A percentile compares a stretch with the other conserved stretches of the same genome.
Evolutionary conservation across 108 stramenopile species (phyloP).

Genomic region (Fragilaria crotonensis): DNA sequence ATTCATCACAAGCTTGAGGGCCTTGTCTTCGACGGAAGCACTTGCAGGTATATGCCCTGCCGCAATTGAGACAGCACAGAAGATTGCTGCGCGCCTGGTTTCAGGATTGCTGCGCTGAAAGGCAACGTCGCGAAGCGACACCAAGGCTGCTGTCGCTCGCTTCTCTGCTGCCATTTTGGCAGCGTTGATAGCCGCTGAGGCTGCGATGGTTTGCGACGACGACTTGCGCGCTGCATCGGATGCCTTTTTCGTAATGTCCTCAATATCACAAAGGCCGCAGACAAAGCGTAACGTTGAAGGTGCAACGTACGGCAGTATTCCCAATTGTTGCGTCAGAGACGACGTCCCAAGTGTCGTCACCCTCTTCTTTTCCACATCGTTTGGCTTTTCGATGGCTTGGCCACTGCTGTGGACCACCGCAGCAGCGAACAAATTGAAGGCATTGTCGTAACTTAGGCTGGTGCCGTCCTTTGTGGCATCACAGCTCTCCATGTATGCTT

Average conservation of each 20-base stretch:
- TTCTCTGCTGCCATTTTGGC: conserved; percentile 80
- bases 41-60: conserved; percentile 66
- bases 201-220: conserved; percentile 59
- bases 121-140: conserved; percentile 69
- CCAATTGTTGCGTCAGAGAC: conserved; percentile 44
- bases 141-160: conserved; percentile 66
- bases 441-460: conserved; percentile 36
- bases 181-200: conserved; percentile 64
- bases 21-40: conserved; percentile 64
- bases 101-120: conserved; percentile 49
- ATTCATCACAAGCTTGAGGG: conserved; percentile 82
- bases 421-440: conserved; percentile 55
- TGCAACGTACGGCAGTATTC: conserved; percentile 41
- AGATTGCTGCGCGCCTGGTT: conserved; percentile 42
- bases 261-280: conserved; percentile 74
- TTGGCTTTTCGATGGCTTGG: conserved; percentile 53
- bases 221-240: conserved; percentile 45
- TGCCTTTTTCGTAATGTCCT: conserved; percentile 68
- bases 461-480: conserved; percentile 20
- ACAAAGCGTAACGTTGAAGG: conserved; percentile 43
- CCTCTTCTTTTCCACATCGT: conserved; percentile 54
- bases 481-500: conserved; percentile 44
- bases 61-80: conserved; percentile 69
- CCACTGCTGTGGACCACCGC: conserved; percentile 54
- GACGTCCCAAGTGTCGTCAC: conserved; percentile 38